Evolutionary conservation across 768 basidiomycete species (phyloP), one percentile per base, ranked within the genome.

Genomic region (Serpula lacrymans): DNA sequence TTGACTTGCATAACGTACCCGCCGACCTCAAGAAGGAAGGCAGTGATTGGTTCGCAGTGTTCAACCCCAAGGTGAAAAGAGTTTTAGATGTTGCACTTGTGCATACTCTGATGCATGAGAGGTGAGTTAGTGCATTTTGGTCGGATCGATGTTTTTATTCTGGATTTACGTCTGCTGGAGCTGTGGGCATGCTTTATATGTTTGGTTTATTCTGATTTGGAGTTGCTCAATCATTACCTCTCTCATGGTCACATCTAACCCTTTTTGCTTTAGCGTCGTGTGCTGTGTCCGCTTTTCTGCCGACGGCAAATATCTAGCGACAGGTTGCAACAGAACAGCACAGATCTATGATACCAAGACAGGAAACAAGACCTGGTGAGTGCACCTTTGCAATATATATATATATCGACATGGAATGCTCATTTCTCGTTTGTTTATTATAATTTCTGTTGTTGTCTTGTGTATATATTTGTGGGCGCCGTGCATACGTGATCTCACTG

Each of bases 211-310:
- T n/a, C n/a, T n/a, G n/a, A n/a, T n/a, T n/a, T n/a, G n/a, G n/a
- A n/a, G n/a, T n/a, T n/a, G n/a, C n/a, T n/a, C n/a, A n/a, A n/a
- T n/a, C n/a, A n/a, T n/a, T 33, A 14, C 31, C 28, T 20, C 38
- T 25, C 34, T 37, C 39, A 24, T 29, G 18, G 26, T 36, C 30
- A 21, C 5, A 28, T 26, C 37, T 34, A 25, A 12, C 20, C 16
- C 38, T 32, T 20, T 9, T 18, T 34, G 9, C 11, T 17, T 43
- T 48, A 85, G 84, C 44, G 85, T 87, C 17, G 84, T 87, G 7
- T 89, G 94, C 53, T 96, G 93, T 55, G 92, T 96, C 20, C 78
- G 87, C 44, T 95, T 96, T 67, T 95, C 91, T 37, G 88, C 90
- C 11, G 93, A 98, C 62, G 91, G 94, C 20, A 91, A 88, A 60